Evolutionary conservation across 2,329 filamentous ascomycete genomes (phyloP), one percentile per base, ranked within the genome.

Genomic region (Epichloe glyceriae): DNA sequence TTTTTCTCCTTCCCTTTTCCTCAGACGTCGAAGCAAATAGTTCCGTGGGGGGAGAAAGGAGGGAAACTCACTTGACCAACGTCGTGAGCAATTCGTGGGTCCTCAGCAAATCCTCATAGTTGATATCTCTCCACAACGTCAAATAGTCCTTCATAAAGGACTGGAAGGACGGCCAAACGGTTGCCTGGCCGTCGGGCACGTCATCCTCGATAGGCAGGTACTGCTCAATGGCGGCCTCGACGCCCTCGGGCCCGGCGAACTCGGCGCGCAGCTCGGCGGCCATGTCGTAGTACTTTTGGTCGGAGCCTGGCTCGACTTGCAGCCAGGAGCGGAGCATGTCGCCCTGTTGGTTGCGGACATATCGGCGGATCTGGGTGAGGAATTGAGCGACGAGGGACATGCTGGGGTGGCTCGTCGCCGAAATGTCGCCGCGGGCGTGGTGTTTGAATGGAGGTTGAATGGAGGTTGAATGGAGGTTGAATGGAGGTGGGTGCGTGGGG

Each of bases 91-190:
- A 67, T 52, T 86, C 77, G 62, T 95, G 88, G 4, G 89, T 85
- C 50, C 79, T 76, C 30, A 91, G 69, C 40, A 93, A 70, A 60
- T 94, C 83, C 12, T 82, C 78, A 47, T 86, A 82, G 59, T 94
- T 76, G 34, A 91, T 82, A 60, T 94, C 87, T 51, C 89, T 74
- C 72, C 91, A 80, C 59, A 90, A 95, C 43, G 78, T 72, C 56
- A 95, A 73, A 61, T 94, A 96, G 47, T 88, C 81, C 59, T 81
- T 85, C 65, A 94, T 79, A 61, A 95, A 94, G 2, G 80, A 76
- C 47, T 85, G 73, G 63, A 95, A 88, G 1, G 85, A 80, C 0
- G 81, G 79, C 88, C 88, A 95, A 0, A 77, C 74, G 7, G 83
- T 77, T 41, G 76, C 81, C 55, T 78, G 74, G 1, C 81, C 83